Base-by-base conservation (phyloP, 192 early-diverging fungal genomes). In the Coemansia reversa region DNA sequence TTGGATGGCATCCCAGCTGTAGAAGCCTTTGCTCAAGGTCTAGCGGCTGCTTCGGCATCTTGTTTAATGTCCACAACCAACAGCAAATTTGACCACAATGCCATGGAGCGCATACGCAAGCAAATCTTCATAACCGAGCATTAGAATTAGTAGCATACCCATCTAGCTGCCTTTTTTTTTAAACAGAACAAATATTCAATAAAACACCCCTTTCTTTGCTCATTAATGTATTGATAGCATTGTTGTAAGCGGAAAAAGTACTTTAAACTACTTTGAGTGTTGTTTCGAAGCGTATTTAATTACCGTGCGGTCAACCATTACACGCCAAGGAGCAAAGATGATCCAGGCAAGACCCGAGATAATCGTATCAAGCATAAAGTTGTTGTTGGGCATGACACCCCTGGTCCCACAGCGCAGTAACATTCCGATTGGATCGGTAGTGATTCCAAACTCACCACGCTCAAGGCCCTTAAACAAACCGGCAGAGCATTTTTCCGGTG, bases 401-500 rank as follows among this genome's bases (percentile, higher is more conserved):
- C 79, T 63, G 1, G 66, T 73, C 12, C 55, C 35, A 24, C 74
- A 81, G 16, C 79, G 57, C 51, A 81, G 69, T 49, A 81, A 29
- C 55, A 72, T 50, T 27, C 69, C 64, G 20, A 81, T 72, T 0
- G 73, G 73, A 18, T 81, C 79, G 0, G 74, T 76, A 16, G 69
- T 50, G 27, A 81, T 72, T 2, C 70, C 69, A 47, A 72, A 81
- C 62, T 81, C 79, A 25, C 74, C 74, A 6, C 79, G 74, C 22
- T 28, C 42, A 35, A 81, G 28, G 0, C 79, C 79, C 29, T 49
- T 66, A n/a, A 76, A 61, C 74, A 81, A 7, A 0, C 79, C 74
- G 0, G 28, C 59, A 6, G 70, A 69, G 67, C 86, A 88, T 63
- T 86, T 74, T 27, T 86, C 85, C 1, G 89, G 82, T 8, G 86